These are phyloP conservation scores for Dothidotthia symphoricarpi DNA, from an alignment of 2,329 filamentous ascomycete species.

Conservation along the genomic window DNA sequence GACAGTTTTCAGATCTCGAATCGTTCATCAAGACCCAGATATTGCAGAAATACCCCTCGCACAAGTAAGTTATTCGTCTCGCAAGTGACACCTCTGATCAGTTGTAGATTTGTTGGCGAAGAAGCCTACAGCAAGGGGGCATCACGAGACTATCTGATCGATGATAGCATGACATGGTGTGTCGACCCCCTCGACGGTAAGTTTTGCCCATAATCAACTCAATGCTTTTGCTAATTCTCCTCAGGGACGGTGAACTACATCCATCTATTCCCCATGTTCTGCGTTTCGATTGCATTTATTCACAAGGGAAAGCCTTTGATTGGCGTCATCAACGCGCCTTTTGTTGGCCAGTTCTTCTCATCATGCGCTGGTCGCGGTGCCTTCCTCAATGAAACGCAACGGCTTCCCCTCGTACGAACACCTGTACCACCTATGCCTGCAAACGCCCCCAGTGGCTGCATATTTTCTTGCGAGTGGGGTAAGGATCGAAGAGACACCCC, in stretches of 20 bases:
- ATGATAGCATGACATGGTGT: constrained; percentile 66
- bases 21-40: constrained; percentile 65
- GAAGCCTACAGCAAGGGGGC: constrained; percentile 70
- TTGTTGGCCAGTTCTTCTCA: constrained; percentile 67
- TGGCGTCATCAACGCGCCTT: constrained; percentile 70
- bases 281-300: constrained; percentile 71
- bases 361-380: constrained; percentile 65
- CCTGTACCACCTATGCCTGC: constrained; percentile 63
- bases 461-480: constrained; percentile 77
- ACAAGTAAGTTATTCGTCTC: constrained; percentile 67
- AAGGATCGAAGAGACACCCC: constrained; percentile 68
- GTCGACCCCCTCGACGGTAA: constrained; percentile 72
- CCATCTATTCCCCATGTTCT: constrained; percentile 78
- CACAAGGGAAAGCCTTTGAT: constrained; percentile 60
- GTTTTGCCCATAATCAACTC: neutral
- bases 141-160: constrained; percentile 67
- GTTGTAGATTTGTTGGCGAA: constrained; percentile 68
- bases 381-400: constrained; percentile 65
- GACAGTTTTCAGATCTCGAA: constrained; percentile 62
- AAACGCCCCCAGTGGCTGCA: constrained; percentile 65
- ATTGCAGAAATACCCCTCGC: constrained; percentile 59
- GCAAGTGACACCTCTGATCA: no score
- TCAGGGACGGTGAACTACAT: constrained; percentile 73
- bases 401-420: constrained; percentile 61
- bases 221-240: constrained; percentile 1